Evolutionary conservation across 495 filamentous ascomycete species (phyloP).

Genomic region (Oleoguttula mirabilis): DNA sequence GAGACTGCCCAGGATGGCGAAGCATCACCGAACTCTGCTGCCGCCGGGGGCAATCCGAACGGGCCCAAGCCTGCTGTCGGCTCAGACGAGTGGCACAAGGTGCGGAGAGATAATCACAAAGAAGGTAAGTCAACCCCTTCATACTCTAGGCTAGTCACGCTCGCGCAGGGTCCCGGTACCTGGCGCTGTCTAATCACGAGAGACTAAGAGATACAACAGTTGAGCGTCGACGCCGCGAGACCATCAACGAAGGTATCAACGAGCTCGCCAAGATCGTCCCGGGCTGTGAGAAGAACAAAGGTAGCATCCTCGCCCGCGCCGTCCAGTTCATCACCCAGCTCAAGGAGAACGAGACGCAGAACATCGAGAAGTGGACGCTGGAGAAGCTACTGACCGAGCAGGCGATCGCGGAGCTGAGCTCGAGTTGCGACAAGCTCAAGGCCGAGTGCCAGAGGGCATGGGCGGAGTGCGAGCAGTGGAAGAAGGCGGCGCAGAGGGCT

Average conservation of each 20-base stretch:
- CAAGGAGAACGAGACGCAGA: slow-evolving; percentile 84
- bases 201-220: slow-evolving; percentile 41
- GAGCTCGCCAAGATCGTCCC: slow-evolving; percentile 96
- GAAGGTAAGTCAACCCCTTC: slow-evolving; percentile 55
- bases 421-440: slow-evolving; percentile 83
- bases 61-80: slow-evolving; percentile 73
- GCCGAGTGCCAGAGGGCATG: slow-evolving; percentile 58
- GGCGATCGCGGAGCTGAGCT: slow-evolving; percentile 80
- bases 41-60: slow-evolving; percentile 8
- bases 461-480: slow-evolving; percentile 73
- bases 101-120: slow-evolving; percentile 97
- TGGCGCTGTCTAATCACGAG: background rate
- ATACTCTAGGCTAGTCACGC: slow-evolving; percentile 1
- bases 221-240: slow-evolving; percentile 91
- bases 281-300: slow-evolving; percentile 98
- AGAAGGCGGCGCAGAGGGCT: slow-evolving; percentile 32
- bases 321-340: slow-evolving; percentile 89
- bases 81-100: slow-evolving; percentile 95
- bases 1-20: slow-evolving; percentile 11
- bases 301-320: slow-evolving; percentile 85
- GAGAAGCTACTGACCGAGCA: slow-evolving; percentile 93
- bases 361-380: slow-evolving; percentile 92
- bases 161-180: background rate
- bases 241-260: slow-evolving; percentile 98
- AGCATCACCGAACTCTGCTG: slow-evolving; percentile 34